Evolutionary conservation across 2,329 filamentous ascomycete genomes (phyloP).

Genomic region (Bipolaris victoriae): DNA sequence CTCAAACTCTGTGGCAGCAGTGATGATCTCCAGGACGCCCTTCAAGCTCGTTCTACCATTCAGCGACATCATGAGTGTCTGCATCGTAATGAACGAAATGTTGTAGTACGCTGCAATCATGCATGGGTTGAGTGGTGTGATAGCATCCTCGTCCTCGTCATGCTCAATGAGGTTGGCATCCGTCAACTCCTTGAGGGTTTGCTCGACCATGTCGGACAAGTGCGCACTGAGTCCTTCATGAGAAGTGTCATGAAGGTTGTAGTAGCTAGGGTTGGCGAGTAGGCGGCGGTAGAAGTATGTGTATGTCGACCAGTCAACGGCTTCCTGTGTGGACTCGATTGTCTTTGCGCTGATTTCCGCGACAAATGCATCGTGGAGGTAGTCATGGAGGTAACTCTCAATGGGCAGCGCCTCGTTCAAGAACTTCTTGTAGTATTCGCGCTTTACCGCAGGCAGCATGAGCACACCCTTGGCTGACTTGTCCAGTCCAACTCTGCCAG

Average conservation of each 20-base stretch:
- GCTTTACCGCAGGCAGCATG: conserved; percentile 93
- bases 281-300: conserved; percentile 97
- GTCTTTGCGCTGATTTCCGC: conserved; percentile 96
- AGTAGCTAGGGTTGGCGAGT: conserved; percentile 95
- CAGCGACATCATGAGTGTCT: conserved; percentile 93
- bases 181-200: conserved; percentile 84
- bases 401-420: conserved; percentile 93
- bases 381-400: conserved; percentile 90
- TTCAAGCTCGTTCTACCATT: conserved; percentile 91
- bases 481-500: conserved; percentile 78
- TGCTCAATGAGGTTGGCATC: conserved; percentile 96
- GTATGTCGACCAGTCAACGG: conserved; percentile 97
- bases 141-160: conserved; percentile 84
- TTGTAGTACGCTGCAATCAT: conserved; percentile 99
- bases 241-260: conserved; percentile 84
- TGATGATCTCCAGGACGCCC: conserved; percentile 94
- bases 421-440: conserved; percentile 99
- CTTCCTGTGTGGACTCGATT: conserved; percentile 93
- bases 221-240: conserved; percentile 94
- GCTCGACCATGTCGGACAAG: conserved; percentile 92
- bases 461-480: conserved; percentile 87
- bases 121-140: conserved; percentile 89
- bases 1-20: conserved; percentile 96
- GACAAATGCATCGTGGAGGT: conserved; percentile 94
- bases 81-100: conserved; percentile 99